phyloP scores from a whole-genome alignment of 768 basidiomycete genomes.

The Tricholoma furcatifolium region DNA sequence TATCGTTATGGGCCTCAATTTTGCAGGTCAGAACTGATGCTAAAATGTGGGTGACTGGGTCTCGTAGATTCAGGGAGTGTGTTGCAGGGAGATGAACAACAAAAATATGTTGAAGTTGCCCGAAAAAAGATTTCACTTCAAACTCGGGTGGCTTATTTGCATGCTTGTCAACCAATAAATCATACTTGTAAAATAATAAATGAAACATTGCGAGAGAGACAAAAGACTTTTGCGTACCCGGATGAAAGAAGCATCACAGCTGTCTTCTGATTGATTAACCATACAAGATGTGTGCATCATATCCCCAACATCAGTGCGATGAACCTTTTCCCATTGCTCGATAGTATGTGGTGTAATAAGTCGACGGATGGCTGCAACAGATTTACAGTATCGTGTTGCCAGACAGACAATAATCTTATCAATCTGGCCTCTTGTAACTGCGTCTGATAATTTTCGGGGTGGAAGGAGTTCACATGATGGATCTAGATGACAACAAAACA shows the following conservation, averaged over 20 bases:
- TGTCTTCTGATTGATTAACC: slow-evolving; percentile 15
- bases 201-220: not conserved
- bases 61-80: slow-evolving; percentile 9
- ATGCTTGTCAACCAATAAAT: slow-evolving; percentile 28
- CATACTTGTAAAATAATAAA: slow-evolving; percentile 27
- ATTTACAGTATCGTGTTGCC: slow-evolving; percentile 13
- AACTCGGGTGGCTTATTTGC: slow-evolving; percentile 9
- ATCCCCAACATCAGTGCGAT: slow-evolving; percentile 27
- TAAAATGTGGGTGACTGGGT: slow-evolving; percentile 20
- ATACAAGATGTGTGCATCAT: slow-evolving; percentile 21
- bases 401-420: slow-evolving; percentile 21
- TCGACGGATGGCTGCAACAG: slow-evolving; percentile 8
- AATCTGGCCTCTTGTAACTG: not conserved
- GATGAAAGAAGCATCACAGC: slow-evolving; percentile 30
- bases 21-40: slow-evolving; percentile 21
- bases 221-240: slow-evolving; percentile 23
- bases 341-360: slow-evolving; percentile 12
- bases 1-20: slow-evolving; percentile 5
- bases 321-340: slow-evolving; percentile 25
- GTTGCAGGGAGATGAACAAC: slow-evolving; percentile 21
- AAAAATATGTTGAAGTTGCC: slow-evolving; percentile 31
- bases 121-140: slow-evolving; percentile 25
- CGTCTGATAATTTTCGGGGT: slow-evolving; percentile 13
- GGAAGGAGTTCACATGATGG: slow-evolving; percentile 25
- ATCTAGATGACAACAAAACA: too few species aligned